phyloP scores from a whole-genome alignment of 2,329 filamentous ascomycete species.

The Fusarium circinatum region DNA sequence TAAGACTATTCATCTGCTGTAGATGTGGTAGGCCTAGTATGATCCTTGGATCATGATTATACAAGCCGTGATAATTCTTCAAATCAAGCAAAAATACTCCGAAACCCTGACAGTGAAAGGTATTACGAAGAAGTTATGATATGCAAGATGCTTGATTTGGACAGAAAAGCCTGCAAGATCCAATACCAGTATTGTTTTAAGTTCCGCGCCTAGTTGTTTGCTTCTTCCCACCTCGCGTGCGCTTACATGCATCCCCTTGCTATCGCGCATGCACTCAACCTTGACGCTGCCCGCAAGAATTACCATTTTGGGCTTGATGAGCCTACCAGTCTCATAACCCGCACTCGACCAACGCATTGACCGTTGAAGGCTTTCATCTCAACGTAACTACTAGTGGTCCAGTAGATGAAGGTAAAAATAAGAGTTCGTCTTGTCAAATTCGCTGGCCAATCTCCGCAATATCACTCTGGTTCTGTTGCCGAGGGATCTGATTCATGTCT shows the following conservation, averaged over 20 bases:
- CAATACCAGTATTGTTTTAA: background rate
- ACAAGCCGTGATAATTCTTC: background rate
- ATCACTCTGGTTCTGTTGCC: background rate
- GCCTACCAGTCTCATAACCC: background rate
- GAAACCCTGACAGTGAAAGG: background rate
- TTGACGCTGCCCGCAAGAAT: constrained; percentile 33
- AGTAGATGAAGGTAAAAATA: background rate
- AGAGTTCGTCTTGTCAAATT: background rate
- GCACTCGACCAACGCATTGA: background rate
- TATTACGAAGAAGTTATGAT: background rate
- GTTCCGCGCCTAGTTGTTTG: background rate
- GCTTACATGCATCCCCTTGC: constrained; percentile 26
- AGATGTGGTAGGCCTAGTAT: no score
- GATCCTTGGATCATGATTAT: no score
- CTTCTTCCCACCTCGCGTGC: constrained; percentile 2
- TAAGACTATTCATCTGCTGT: background rate
- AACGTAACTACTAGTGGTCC: background rate
- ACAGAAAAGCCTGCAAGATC: background rate
- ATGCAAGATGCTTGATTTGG: background rate
- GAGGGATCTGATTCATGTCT: background rate
- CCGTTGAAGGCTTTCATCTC: background rate
- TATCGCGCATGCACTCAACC: constrained; percentile 2
- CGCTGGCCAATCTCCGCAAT: background rate
- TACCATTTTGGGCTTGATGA: constrained; percentile 28
- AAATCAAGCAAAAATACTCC: background rate